Percentiles rank a stretch among this genome's conserved stretches.
phyloP scores from a whole-genome alignment of 352 stramenopile genomes.

The Phytopythium chamaehyphon region DNA sequence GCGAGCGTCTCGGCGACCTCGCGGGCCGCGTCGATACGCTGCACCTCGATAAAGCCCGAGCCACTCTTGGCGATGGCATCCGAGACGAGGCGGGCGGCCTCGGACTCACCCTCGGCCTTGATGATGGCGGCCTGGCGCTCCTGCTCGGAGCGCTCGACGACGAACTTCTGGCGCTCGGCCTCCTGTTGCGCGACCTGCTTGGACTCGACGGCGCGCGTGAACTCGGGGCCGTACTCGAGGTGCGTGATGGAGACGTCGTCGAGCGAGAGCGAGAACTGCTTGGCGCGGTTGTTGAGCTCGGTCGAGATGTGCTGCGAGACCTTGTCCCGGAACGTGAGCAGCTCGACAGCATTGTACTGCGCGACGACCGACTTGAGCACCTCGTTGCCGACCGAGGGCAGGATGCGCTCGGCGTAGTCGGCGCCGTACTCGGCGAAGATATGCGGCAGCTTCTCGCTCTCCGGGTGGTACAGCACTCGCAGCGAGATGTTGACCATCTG shows the following conservation, averaged over 20 bases:
- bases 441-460: conserved; percentile 92
- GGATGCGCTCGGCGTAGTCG: conserved; percentile 98
- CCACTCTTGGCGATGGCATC: conserved; percentile 97
- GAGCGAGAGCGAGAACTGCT: conserved; percentile 97
- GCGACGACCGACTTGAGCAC: conserved; percentile 93
- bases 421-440: conserved; percentile 97
- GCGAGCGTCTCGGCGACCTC: conserved; percentile 98
- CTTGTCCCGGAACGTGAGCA: conserved; percentile 98
- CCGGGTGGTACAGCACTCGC: conserved; percentile 93
- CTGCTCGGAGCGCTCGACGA: conserved; percentile 99
- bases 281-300: conserved; percentile 95
- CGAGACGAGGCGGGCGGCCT: conserved; percentile 97
- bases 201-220: conserved; percentile 99
- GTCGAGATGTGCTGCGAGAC: conserved; percentile 96
- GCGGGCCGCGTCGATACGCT: conserved; percentile 99
- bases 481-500: conserved; percentile 99
- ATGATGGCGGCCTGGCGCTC: conserved; percentile 93
- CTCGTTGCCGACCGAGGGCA: conserved; percentile 98
- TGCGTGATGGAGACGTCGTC: conserved; percentile 99
- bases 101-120: conserved; percentile 96
- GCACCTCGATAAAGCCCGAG: conserved; percentile 98
- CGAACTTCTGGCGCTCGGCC: conserved; percentile 98
- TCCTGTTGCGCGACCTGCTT: conserved; percentile 99
- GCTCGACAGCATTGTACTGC: conserved; percentile 99
- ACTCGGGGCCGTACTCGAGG: conserved; percentile 98